Conservation (phyloP, 164 flowering plant genomes). For the Cinnamomum chago region DNA sequence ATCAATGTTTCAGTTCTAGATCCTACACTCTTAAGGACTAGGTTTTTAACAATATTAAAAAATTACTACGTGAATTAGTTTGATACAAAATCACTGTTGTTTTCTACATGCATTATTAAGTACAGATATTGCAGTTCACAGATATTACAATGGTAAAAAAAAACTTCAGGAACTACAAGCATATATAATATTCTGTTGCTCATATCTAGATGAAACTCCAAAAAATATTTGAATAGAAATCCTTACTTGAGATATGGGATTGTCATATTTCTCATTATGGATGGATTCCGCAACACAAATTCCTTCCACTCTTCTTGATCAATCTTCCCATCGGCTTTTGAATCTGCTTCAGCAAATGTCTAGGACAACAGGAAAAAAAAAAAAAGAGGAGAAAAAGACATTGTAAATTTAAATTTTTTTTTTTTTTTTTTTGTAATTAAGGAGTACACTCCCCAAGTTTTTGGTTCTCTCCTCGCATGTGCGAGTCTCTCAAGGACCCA, state of each 20-base stretch:
- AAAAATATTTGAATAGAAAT: background rate
- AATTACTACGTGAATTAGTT: no score
- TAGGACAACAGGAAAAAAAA: constrained; percentile 9
- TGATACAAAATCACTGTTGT: no score
- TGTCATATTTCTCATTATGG: constrained; percentile 69
- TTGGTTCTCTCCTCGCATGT: no score
- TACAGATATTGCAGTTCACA: no score
- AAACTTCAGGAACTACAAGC: background rate
- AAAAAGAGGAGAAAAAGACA: constrained; percentile 5
- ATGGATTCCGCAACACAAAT: constrained; percentile 54
- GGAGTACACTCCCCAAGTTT: background rate
- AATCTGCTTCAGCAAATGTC: constrained; percentile 64
- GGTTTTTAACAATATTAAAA: no score
- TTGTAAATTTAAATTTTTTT: background rate
- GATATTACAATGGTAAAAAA: no score
- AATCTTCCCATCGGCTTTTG: constrained; percentile 68
- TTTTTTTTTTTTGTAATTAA: background rate
- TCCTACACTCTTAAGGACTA: no score
- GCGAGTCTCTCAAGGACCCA: no score
- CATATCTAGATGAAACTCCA: background rate
- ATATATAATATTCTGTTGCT: background rate
- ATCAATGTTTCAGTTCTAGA: no score
- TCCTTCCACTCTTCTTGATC: constrained; percentile 72
- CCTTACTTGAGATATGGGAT: constrained; percentile 64
- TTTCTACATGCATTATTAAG: no score